Percentiles rank a stretch among this genome's conserved stretches.
These are phyloP conservation scores for Flueggea neowawraea DNA, from an alignment of 441 rosid species.

Conservation along the genomic window DNA sequence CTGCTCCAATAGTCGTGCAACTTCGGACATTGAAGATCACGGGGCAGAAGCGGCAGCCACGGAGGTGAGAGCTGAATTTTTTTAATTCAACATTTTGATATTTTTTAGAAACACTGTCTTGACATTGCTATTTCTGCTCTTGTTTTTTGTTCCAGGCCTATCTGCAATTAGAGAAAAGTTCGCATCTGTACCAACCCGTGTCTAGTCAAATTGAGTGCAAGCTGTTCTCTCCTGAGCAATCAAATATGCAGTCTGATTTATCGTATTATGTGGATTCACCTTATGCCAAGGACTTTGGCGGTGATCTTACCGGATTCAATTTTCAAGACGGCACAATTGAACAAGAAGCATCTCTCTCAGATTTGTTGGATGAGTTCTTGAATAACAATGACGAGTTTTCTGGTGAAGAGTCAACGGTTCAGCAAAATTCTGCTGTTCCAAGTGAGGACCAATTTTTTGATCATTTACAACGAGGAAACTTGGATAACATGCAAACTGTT, in stretches of 20 bases:
- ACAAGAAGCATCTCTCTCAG: slow-evolving; percentile 48
- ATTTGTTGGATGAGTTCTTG: slow-evolving; percentile 49
- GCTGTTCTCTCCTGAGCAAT: slow-evolving; percentile 38
- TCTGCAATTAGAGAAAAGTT: slow-evolving; percentile 21
- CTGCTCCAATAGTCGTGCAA: slow-evolving; percentile 39
- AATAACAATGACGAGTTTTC: slow-evolving; percentile 39
- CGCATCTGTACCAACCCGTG: slow-evolving; percentile 19
- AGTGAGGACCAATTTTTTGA: slow-evolving; percentile 27
- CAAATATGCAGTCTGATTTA: slow-evolving; percentile 31
- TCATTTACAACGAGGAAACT: slow-evolving; percentile 20
- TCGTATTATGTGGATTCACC: slow-evolving; percentile 41
- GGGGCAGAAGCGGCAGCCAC: slow-evolving; percentile 30
- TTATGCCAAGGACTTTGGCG: slow-evolving; percentile 64
- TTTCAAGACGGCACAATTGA: slow-evolving; percentile 53
- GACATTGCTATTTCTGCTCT: background rate
- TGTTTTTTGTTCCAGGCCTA: slow-evolving; percentile 26
- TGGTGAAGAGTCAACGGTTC: slow-evolving; percentile 37
- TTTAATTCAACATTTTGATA: background rate
- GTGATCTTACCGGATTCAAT: slow-evolving; percentile 30
- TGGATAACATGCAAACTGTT: slow-evolving; percentile 19
- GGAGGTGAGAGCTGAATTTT: slow-evolving; percentile 35
- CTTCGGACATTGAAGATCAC: slow-evolving; percentile 54
- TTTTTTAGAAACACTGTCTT: background rate
- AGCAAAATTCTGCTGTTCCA: slow-evolving; percentile 24
- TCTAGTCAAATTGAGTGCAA: slow-evolving; percentile 30